Conservation (phyloP, 2,329 filamentous ascomycete genomes). For the Huntiella moniliformis region DNA sequence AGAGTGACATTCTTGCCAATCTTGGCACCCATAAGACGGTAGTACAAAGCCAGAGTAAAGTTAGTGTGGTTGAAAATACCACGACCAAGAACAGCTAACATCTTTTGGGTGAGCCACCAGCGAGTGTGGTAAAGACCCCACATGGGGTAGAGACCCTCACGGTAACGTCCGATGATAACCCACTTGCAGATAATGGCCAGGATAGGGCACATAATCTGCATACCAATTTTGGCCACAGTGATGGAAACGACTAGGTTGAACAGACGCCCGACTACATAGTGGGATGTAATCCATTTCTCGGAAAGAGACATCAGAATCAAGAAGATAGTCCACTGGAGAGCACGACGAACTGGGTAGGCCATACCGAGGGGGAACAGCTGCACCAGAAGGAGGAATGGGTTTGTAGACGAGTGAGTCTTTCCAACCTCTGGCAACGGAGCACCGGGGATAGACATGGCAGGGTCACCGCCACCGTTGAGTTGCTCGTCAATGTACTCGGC, state of each 20-base stretch:
- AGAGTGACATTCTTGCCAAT: constrained; percentile 34
- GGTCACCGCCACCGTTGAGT: constrained; percentile 9
- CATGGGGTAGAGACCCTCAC: constrained; percentile 37
- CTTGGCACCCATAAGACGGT: constrained; percentile 31
- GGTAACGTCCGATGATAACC: constrained; percentile 33
- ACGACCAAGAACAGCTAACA: constrained; percentile 27
- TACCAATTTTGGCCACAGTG: constrained; percentile 22
- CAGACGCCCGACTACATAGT: constrained; percentile 25
- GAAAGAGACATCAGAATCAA: constrained; percentile 26
- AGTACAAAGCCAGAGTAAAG: constrained; percentile 25
- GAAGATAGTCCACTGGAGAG: constrained; percentile 33
- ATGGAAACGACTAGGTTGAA: constrained; percentile 29
- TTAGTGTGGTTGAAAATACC: constrained; percentile 26
- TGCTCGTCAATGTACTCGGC: constrained; percentile 21
- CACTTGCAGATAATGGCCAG: constrained; percentile 34
- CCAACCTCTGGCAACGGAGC: constrained; percentile 19
- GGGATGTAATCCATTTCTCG: constrained; percentile 22
- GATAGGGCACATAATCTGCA: constrained; percentile 24
- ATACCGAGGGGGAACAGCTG: constrained; percentile 31
- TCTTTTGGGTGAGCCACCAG: constrained; percentile 40
- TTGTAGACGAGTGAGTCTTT: constrained; percentile 29
- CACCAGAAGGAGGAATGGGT: constrained; percentile 27
- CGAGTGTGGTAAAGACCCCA: constrained; percentile 38
- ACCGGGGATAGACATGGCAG: constrained; percentile 6
- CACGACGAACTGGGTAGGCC: constrained; percentile 31